These are phyloP conservation scores for Taiwanofungus camphoratus DNA, from an alignment of 1,284 basidiomycete species.

Conservation along the genomic window DNA sequence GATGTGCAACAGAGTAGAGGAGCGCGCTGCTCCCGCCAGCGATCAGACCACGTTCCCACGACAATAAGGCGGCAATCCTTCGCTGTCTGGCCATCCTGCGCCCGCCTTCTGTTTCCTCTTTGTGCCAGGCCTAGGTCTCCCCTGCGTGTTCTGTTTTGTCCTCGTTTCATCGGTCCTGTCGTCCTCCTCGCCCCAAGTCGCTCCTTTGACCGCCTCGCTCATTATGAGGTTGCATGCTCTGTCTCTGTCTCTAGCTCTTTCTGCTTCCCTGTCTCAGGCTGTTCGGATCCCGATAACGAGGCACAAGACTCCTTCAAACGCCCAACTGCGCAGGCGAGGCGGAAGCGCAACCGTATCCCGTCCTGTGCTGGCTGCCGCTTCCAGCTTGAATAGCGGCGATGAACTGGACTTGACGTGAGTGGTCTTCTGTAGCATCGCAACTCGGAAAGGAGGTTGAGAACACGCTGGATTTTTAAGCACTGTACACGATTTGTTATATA, in stretches of 20 bases:
- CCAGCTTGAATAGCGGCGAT: conserved; percentile 17
- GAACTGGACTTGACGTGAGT: conserved; percentile 28
- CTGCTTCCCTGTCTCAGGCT: conserved; percentile 24
- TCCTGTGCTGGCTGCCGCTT: conserved; percentile 21
- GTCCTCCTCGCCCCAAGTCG: conserved; percentile 18
- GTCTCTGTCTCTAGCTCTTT: conserved; percentile 22
- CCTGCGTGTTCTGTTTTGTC: conserved; percentile 12
- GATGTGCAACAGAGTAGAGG: too few relatives aligned
- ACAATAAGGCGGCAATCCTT: conserved; percentile 4
- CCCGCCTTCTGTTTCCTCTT: conserved; percentile 1
- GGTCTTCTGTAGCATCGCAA: not conserved
- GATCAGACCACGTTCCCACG: conserved; percentile 6
- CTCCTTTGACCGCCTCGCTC: conserved; percentile 18
- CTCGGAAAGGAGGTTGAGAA: not conserved
- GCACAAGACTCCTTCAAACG: conserved; percentile 11
- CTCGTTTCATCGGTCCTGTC: conserved; percentile 12
- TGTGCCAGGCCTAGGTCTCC: conserved; percentile 5
- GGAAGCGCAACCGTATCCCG: conserved; percentile 17
- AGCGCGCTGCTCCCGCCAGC: not conserved
- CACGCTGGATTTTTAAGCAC: conserved; percentile 36
- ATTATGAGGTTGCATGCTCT: conserved; percentile 24
- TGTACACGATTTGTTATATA: conserved; percentile 68
- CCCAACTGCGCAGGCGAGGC: conserved; percentile 18
- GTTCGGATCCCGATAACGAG: conserved; percentile 26
- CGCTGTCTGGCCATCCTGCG: not conserved